Evolutionary conservation across 2,329 filamentous ascomycete species (phyloP), one percentile per base, ranked within the genome.

Genomic region (Pseudopyricularia cyperi): DNA sequence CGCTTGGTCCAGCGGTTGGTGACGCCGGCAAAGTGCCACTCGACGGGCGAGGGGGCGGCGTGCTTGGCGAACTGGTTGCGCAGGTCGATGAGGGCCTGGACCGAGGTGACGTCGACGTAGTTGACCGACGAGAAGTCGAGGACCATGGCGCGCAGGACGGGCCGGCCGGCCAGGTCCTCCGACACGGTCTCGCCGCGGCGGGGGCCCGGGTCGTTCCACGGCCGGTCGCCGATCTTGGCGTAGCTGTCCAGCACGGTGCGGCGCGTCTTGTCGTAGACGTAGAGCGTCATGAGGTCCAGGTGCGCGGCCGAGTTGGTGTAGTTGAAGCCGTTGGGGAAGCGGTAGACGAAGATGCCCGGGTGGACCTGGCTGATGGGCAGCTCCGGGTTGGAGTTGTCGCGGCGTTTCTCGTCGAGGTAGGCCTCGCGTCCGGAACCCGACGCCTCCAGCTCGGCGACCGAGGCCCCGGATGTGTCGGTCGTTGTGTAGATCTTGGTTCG

Each of bases 21-120:
- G 70, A 97, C 86, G 67, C 83, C 85, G n/a, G 90, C 88, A 57
- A 97, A 84, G 67, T 97, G 93, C 90, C 91, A 97, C 65, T 96
- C 89, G 4, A 97, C 90, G 2, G 76, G 74, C 19, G 89, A 82
- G 0, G 91, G 91, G 0, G 84, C 67, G 1, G 89, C 79, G 63
- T 95, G 95, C 19, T 82, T 76, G 65, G 96, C 91, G 26, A 97
- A 81, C 64, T 96, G 90, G 66, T 95, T 95, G 61, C 91, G 87
- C 1, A 96, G 85, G 61, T 97, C 93, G 61, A 97, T 94, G 37
- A 97, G 74, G 59, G 89, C 84, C 68, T 97, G 93, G 2, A 96
- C 79, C 0, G 89, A 94, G 0, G 93, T 96, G 54, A 95, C 82
- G 62, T 97, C 93, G 54, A 96, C 84, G 58, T 95, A 89, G 69